These are phyloP conservation scores for Cyclotella atomus DNA, from an alignment of 108 stramenopile species.

Conservation along the genomic window DNA sequence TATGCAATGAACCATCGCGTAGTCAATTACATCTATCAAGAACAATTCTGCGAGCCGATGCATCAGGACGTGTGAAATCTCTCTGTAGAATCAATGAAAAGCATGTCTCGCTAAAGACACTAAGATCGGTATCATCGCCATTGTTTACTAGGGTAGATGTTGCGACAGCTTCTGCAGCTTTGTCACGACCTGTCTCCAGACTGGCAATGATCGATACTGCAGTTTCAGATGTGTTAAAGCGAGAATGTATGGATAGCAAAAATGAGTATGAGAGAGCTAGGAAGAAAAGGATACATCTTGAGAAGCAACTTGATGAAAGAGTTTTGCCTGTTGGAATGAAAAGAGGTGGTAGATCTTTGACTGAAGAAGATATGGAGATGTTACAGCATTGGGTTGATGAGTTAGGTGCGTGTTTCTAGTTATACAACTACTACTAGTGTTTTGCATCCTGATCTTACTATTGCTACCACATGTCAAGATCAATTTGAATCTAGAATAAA, in stretches of 20 bases:
- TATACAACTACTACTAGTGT: neutral
- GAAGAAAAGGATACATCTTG: slow-evolving; percentile 42
- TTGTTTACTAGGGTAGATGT: slow-evolving; percentile 79
- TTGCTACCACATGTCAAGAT: slow-evolving; percentile 19
- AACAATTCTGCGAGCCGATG: neutral
- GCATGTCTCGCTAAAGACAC: slow-evolving; percentile 58
- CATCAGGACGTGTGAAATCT: slow-evolving; percentile 58
- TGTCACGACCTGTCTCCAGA: slow-evolving; percentile 51
- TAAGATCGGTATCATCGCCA: slow-evolving; percentile 58
- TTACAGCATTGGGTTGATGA: slow-evolving; percentile 79
- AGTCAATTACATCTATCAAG: neutral
- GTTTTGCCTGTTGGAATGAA: slow-evolving; percentile 54
- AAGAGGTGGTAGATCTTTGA: neutral
- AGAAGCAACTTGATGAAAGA: slow-evolving; percentile 54
- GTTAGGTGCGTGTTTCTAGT: slow-evolving; percentile 27
- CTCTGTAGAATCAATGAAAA: slow-evolving; percentile 67
- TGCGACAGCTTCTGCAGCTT: slow-evolving; percentile 61
- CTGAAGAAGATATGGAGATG: slow-evolving; percentile 61
- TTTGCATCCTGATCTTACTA: neutral
- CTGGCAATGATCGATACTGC: slow-evolving; percentile 74
- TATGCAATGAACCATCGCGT: neutral
- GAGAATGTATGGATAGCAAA: slow-evolving; percentile 27
- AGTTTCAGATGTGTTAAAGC: slow-evolving; percentile 32
- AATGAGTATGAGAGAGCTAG: slow-evolving; percentile 45
- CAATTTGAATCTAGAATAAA: slow-evolving; percentile 61